A percentile compares a stretch with the other conserved stretches of the same genome.
phyloP scores from a whole-genome alignment of 1,284 basidiomycete species.

The Microbotryum lychnidis-dioicae region DNA sequence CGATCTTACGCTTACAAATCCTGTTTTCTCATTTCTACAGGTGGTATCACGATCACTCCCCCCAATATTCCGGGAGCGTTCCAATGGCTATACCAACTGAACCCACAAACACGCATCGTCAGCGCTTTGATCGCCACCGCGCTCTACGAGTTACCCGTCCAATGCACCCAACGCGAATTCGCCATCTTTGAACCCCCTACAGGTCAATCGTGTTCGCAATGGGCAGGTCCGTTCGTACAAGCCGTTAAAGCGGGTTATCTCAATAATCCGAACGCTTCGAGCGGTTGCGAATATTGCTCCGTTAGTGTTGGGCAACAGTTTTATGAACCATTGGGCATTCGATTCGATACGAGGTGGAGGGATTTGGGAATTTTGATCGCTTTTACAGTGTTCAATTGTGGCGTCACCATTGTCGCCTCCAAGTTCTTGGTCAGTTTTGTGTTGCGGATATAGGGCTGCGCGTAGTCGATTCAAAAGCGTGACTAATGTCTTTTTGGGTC shows the following conservation, averaged over 20 bases:
- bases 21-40: too few species aligned
- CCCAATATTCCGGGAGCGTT: conserved; percentile 56
- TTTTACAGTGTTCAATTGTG: conserved; percentile 57
- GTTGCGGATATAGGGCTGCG: too few species aligned
- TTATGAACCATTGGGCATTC: conserved; percentile 60
- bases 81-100: conserved; percentile 55
- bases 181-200: conserved; percentile 38
- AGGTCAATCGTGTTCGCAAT: conserved; percentile 39
- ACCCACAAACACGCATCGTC: conserved; percentile 38
- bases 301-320: conserved; percentile 64
- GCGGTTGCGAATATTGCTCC: conserved; percentile 61
- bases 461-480: too few species aligned
- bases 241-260: conserved; percentile 59
- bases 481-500: too few species aligned
- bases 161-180: conserved; percentile 38
- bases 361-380: conserved; percentile 16
- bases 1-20: too few species aligned
- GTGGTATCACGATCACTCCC: conserved; percentile 31
- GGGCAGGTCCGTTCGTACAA: conserved; percentile 28
- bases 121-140: conserved; percentile 65
- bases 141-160: conserved; percentile 61
- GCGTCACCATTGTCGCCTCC: conserved; percentile 63
- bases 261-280: conserved; percentile 57
- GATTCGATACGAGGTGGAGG: conserved; percentile 42
- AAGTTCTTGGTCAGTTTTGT: conserved; percentile 48